Evolutionary conservation across 306 rosid genomes (phyloP).

Genomic region (Casuarina equisetifolia): DNA sequence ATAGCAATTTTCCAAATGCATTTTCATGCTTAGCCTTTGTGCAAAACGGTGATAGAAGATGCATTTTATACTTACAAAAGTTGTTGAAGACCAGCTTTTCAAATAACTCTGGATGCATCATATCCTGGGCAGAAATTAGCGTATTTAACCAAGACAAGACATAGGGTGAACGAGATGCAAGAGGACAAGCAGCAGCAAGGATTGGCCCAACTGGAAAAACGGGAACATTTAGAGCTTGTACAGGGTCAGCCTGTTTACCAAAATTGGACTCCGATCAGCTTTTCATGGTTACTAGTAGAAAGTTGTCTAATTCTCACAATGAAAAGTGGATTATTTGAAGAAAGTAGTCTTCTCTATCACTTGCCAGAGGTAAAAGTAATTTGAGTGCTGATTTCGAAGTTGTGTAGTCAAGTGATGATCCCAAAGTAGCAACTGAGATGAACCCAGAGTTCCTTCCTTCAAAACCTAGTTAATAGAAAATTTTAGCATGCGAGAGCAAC

Average conservation of each 20-base stretch:
- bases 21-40: neutral
- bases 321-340: neutral
- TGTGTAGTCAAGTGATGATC: constrained; percentile 77
- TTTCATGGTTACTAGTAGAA: constrained; percentile 5
- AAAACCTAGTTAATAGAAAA: constrained; percentile 42
- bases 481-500: constrained; percentile 21
- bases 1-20: neutral
- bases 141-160: constrained; percentile 63
- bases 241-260: constrained; percentile 64
- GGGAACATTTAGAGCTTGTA: constrained; percentile 66
- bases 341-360: constrained; percentile 35
- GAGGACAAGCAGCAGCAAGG: constrained; percentile 51
- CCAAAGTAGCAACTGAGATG: constrained; percentile 76
- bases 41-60: constrained; percentile 1
- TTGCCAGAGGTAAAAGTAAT: constrained; percentile 84
- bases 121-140: constrained; percentile 71
- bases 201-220: constrained; percentile 74
- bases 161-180: constrained; percentile 54
- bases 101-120: constrained; percentile 66
- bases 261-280: constrained; percentile 12
- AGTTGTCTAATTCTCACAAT: constrained; percentile 6
- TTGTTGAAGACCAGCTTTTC: constrained; percentile 77
- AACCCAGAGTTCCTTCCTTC: constrained; percentile 58
- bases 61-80: constrained; percentile 53
- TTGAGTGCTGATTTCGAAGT: constrained; percentile 78